Percentiles rank a stretch among this genome's conserved stretches.
Evolutionary conservation across 768 basidiomycete genomes (phyloP).

Genomic region (Pisolithus orientalis): DNA sequence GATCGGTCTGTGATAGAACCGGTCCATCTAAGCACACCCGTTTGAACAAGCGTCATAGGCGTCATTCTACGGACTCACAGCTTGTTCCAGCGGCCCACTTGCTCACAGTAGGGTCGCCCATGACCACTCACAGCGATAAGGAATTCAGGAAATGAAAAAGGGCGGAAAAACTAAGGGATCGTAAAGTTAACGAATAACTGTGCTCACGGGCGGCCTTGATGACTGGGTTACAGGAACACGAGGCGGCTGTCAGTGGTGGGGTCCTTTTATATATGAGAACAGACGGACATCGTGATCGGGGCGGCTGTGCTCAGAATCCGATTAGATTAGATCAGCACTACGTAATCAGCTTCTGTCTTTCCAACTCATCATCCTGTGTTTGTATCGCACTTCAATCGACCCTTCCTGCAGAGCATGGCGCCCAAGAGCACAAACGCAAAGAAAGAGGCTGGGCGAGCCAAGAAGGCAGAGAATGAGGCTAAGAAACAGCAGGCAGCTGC

Average conservation of each 20-base stretch:
- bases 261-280: background rate
- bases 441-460: slow-evolving; percentile 85
- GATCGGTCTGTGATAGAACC: slow-evolving; percentile 70
- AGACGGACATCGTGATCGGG: background rate
- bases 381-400: background rate
- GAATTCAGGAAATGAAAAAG: background rate
- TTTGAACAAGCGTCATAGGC: background rate
- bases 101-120: slow-evolving; percentile 23
- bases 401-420: slow-evolving; percentile 45
- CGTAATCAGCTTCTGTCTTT: slow-evolving; percentile 4
- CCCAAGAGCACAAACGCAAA: slow-evolving; percentile 88
- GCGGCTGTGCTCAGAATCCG: slow-evolving; percentile 6
- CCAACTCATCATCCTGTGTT: slow-evolving; percentile 1
- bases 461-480: slow-evolving; percentile 86
- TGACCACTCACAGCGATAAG: slow-evolving; percentile 6
- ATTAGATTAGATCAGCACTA: slow-evolving; percentile 20
- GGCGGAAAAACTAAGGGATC: background rate
- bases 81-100: slow-evolving; percentile 33
- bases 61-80: slow-evolving; percentile 20
- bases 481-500: slow-evolving; percentile 65
- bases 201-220: background rate
- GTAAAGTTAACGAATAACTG: background rate
- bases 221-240: background rate
- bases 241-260: background rate
- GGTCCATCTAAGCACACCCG: slow-evolving; percentile 54